These are phyloP conservation scores for Tilletia indica DNA, from an alignment of 1,284 basidiomycete genomes.

Conservation along the genomic window DNA sequence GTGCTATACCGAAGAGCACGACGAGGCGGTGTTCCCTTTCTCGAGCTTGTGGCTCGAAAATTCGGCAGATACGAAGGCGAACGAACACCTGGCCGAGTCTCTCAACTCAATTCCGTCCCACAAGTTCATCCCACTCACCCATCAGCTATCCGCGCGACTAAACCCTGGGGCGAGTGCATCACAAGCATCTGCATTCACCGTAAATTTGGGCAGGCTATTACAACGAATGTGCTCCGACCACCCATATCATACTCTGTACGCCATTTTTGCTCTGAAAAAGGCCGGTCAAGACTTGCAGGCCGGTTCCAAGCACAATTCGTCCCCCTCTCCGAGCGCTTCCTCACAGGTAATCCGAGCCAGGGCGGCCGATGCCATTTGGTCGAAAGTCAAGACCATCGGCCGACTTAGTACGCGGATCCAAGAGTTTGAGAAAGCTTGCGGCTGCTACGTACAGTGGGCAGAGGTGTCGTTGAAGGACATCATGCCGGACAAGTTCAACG, in stretches of 20 bases:
- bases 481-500: conserved; percentile 28
- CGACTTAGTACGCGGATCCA: conserved; percentile 58
- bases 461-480: conserved; percentile 62
- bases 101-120: conserved; percentile 73
- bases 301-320: conserved; percentile 14
- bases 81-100: conserved; percentile 61
- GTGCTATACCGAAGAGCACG: conserved; percentile 70
- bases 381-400: conserved; percentile 62
- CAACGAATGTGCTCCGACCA: conserved; percentile 80
- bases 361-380: conserved; percentile 72
- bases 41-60: conserved; percentile 89
- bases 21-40: conserved; percentile 74
- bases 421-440: conserved; percentile 69
- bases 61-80: conserved; percentile 66
- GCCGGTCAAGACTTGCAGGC: conserved; percentile 32
- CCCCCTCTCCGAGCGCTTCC: conserved; percentile 21
- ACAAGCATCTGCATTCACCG: conserved; percentile 12
- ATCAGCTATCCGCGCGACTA: conserved; percentile 86
- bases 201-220: conserved; percentile 68
- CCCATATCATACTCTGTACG: conserved; percentile 89
- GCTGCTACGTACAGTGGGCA: conserved; percentile 79
- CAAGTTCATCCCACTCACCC: conserved; percentile 85
- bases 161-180: conserved; percentile 53
- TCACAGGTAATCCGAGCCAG: conserved; percentile 59
- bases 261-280: conserved; percentile 68